Evolutionary conservation across 2,329 filamentous ascomycete species (phyloP), one percentile per base, ranked within the genome.

Genomic region (Colletotrichum eremochloae): DNA sequence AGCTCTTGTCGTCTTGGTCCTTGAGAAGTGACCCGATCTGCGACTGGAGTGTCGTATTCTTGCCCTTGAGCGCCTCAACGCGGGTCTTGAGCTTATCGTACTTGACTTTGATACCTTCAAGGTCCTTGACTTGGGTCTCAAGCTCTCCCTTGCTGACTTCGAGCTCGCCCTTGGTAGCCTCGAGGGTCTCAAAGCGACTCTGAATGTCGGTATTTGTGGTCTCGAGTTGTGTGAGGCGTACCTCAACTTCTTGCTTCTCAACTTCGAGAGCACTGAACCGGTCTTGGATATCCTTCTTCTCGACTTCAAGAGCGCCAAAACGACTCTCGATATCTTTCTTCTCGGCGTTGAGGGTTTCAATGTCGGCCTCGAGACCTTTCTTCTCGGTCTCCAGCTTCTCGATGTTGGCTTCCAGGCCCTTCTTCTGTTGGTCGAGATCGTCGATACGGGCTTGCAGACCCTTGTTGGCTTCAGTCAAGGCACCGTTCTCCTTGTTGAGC

Each of bases 1-100:
- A 74, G 11, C 52, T 62, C 36, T 71, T 63, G 20, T 74, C 73
- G 20, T 74, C 73, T 14, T 73, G 71, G 29, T 74, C 73, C 52
- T 62, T 68, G 50, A 74, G 73, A 4, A 74, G 67, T 1, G 46
- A 63, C 8, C 53, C 57, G 44, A 75, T 55, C 38, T 74, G 72
- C 3, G 62, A 44, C 38, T 73, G 52, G 50, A 74, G 72, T 8
- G 63, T 74, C 12, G 38, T 42, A 57, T 74, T 74, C 33, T 69
- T 62, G 12, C 63, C 68, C 52, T 67, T 69, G 56, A 75, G 65
- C 11, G 57, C 58, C 7, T 75, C 68, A 29, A 74, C 53, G 33
- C 66, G 62, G 12, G 61, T 68, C 50, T 68, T 66, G n/a, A 74
- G 63, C 57, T 68, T 69, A 52, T 71, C 63, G 68, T 73, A 74